A percentile compares a stretch with the other conserved stretches of the same genome.
These are phyloP conservation scores for Nitzschia sp. DNA, from an alignment of 108 stramenopile genomes.

Conservation along the genomic window DNA sequence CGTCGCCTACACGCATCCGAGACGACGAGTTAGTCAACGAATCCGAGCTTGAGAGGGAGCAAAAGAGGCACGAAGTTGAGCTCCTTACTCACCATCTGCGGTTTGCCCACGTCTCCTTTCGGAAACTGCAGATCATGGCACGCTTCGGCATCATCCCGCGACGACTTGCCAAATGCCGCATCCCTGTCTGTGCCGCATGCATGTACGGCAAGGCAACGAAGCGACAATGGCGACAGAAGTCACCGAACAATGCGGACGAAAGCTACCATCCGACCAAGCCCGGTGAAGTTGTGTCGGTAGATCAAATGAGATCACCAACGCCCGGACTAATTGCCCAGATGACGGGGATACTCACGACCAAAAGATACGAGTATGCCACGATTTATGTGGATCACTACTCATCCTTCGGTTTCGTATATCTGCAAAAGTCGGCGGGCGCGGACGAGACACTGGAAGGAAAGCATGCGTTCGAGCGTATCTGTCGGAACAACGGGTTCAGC, in stretches of 20 bases:
- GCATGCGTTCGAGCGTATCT: slow-evolving; percentile 42
- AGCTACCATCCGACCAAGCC: slow-evolving; percentile 2
- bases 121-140: slow-evolving; percentile 30
- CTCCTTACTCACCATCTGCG: slow-evolving; percentile 33
- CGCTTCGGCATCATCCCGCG: slow-evolving; percentile 28
- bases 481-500: slow-evolving; percentile 6
- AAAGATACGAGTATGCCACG: slow-evolving; percentile 37
- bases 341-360: slow-evolving; percentile 27
- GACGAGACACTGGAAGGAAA: slow-evolving; percentile 48
- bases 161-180: slow-evolving; percentile 6
- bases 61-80: slow-evolving; percentile 10
- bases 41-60: too few species aligned
- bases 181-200: slow-evolving; percentile 35
- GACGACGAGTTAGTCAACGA: too few species aligned
- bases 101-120: slow-evolving; percentile 33
- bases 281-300: slow-evolving; percentile 43
- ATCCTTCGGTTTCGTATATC: slow-evolving; percentile 32
- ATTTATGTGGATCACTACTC: slow-evolving; percentile 42
- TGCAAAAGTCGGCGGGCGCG: slow-evolving; percentile 28
- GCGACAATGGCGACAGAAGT: slow-evolving; percentile 27
- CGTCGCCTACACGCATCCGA: too few species aligned
- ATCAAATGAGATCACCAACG: slow-evolving; percentile 41
- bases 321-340: slow-evolving; percentile 57
- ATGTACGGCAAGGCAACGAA: slow-evolving; percentile 25
- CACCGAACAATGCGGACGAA: background rate